A percentile compares a stretch with the other conserved stretches of the same genome.
Conservation (phyloP, 345 rosid genomes). For the Xanthoceras sorbifolium region DNA sequence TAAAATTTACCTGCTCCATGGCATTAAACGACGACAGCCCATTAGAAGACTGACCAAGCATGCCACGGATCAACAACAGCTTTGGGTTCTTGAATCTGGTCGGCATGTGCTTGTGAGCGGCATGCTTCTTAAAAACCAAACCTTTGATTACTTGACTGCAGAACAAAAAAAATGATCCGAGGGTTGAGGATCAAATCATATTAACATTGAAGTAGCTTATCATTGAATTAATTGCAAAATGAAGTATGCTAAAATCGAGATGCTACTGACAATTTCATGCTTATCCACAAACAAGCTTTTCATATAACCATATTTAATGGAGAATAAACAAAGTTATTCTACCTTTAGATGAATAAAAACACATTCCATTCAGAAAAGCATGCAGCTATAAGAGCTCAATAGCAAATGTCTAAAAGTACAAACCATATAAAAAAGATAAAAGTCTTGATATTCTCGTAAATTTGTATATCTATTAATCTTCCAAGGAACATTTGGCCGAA, state of each 20-base stretch:
- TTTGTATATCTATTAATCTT: slow-evolving; percentile 4
- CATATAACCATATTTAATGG: neutral
- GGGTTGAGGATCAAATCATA: slow-evolving; percentile 3
- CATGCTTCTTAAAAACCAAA: slow-evolving; percentile 89
- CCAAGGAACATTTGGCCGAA: neutral
- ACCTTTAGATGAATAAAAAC: neutral
- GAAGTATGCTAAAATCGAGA: neutral
- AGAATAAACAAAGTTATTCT: neutral
- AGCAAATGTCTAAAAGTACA: neutral
- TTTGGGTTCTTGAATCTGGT: slow-evolving; percentile 73
- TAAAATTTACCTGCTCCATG: slow-evolving; percentile 62
- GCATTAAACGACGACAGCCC: slow-evolving; percentile 73
- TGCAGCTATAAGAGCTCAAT: no score
- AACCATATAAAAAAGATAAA: neutral
- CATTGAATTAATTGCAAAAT: neutral
- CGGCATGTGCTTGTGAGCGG: slow-evolving; percentile 96
- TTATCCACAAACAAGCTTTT: neutral
- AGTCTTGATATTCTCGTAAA: slow-evolving; percentile 1
- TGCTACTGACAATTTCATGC: neutral
- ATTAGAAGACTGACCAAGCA: slow-evolving; percentile 72
- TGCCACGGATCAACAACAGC: slow-evolving; percentile 71
- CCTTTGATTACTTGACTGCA: slow-evolving; percentile 87
- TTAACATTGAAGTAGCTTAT: neutral
- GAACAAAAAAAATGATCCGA: slow-evolving; percentile 22
- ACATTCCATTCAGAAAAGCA: neutral